Evolutionary conservation across 2,329 filamentous ascomycete genomes (phyloP), one percentile per base, ranked within the genome.

Genomic region (Xylariaceae sp.): DNA sequence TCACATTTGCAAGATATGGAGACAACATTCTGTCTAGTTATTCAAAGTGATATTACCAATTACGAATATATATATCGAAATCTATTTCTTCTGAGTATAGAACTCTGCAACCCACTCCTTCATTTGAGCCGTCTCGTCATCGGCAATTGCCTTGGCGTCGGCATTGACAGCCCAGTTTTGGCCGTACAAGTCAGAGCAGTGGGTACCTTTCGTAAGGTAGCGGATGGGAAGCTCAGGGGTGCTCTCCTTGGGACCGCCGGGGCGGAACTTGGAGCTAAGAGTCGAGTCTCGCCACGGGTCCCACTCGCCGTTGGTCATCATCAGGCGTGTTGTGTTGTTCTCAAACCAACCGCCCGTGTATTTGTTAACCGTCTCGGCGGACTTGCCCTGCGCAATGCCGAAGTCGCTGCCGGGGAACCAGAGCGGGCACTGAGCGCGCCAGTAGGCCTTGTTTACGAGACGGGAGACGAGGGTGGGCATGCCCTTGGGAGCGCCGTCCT

Each of bases 51-150:
- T n/a, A 36, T 41, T 35, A 33, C 29, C 20, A 18, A 58, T 50
- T 57, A 48, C 20, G 21, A 39, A 36, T 51, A 41, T 26, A 42
- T 24, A 26, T 23, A 15, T 55, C 13, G 24, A 15, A 21, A 49
- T 45, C 45, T 60, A 63, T 21, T 52, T 55, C 64, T 71, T 68
- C 46, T 64, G 53, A 4, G 57, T 58, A 47, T 76, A 75, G 45
- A 70, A 85, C 65, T 84, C 79, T 1, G 67, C 71, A 2, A 85
- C 78, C 82, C 82, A 85, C 18, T 63, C 65, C 58, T 74, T 77
- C 58, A 86, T 77, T 66, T 81, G 75, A 10, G 68, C 72, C 3
- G 83, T 70, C 64, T 80, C 75, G 21, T 73, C 73, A 59, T 83
- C 73, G 32, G 82, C 77, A 1, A 85, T 74, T 33, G 70, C 68